Evolutionary conservation across 2,329 filamentous ascomycete species (phyloP), one percentile per base, ranked within the genome.

Genomic region (Colletotrichum paranaense): DNA sequence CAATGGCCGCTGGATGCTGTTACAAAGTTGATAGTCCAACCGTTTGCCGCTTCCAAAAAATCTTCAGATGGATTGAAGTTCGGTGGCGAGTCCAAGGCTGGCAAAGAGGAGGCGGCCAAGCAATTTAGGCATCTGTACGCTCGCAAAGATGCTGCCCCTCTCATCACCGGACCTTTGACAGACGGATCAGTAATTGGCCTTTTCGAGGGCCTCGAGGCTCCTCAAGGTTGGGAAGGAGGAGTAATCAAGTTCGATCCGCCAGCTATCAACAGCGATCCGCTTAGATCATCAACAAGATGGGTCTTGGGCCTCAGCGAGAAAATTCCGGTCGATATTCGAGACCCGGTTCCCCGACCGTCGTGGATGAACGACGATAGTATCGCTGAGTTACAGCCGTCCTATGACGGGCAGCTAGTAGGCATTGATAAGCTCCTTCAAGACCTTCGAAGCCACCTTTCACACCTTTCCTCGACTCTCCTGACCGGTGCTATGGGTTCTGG

Each of bases 401-500:
- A 85, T 26, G 83, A 88, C 46, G 90, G 93, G 11, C 81, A 88
- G 4, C 86, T 99, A 76, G 95, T 98, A 22, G 96, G 95, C 1
- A 96, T 98, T 70, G 95, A 98, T 77, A 85, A 88, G 2, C 85
- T 97, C 0, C 88, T 98, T 32, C 86, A 89, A 6, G 91, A 94
- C 76, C 87, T 97, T 24, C 87, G 92, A 73, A 92, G 91, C 2
- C 94, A 97, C 77, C 85, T 99, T 4, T 91, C 92, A 0, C 94
- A 97, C 77, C 90, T 94, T 76, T 98, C 96, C 0, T 98, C 97
- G 0, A 94, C 98, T 1, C 86, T 99, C 28, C 83, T 99, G 56
- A 97, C 95, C 0, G 97, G 97, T 52, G 94, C 94, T 0, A 90
- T 98, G 76, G 97, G 97, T 0, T 93, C 95, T 26, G 97, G 97